These are phyloP conservation scores for Boletus mariae DNA, from an alignment of 1,284 basidiomycete species.

Conservation along the genomic window DNA sequence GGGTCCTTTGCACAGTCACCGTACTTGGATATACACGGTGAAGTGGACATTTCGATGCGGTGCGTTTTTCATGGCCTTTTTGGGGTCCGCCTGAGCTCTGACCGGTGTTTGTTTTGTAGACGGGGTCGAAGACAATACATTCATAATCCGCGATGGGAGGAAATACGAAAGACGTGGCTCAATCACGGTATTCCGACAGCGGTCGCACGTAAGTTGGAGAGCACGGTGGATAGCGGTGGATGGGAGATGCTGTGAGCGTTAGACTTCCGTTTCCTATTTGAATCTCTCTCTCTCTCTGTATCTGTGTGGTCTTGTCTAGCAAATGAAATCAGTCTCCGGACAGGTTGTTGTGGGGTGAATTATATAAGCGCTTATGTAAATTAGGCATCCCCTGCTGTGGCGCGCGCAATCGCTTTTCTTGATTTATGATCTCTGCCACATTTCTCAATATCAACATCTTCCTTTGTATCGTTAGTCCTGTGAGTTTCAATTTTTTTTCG, in stretches of 20 bases:
- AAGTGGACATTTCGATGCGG: slow-evolving; percentile 91
- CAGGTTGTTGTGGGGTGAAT: too few species aligned
- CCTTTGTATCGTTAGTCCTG: too few species aligned
- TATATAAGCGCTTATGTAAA: too few species aligned
- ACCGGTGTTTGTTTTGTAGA: slow-evolving; percentile 36
- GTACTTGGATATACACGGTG: slow-evolving; percentile 93
- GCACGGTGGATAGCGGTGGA: slow-evolving; percentile 85
- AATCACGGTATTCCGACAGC: slow-evolving; percentile 87
- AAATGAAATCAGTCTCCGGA: too few species aligned
- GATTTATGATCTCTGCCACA: too few species aligned
- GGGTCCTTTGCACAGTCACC: slow-evolving; percentile 89
- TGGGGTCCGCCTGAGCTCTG: not conserved
- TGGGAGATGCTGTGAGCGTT: slow-evolving; percentile 78
- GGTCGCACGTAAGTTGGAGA: slow-evolving; percentile 86
- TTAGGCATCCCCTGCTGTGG: too few species aligned
- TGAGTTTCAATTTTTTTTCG: too few species aligned
- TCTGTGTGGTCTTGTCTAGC: too few species aligned
- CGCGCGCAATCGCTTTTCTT: too few species aligned
- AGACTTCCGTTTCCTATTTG: not conserved
- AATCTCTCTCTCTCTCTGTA: too few species aligned
- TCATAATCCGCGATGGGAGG: slow-evolving; percentile 87
- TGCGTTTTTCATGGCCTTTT: slow-evolving; percentile 34
- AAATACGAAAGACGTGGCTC: slow-evolving; percentile 87
- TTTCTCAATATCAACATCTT: too few species aligned
- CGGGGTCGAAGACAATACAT: slow-evolving; percentile 87